Conservation (phyloP, 2,329 filamentous ascomycete genomes). For the Monosporascus ibericus region DNA sequence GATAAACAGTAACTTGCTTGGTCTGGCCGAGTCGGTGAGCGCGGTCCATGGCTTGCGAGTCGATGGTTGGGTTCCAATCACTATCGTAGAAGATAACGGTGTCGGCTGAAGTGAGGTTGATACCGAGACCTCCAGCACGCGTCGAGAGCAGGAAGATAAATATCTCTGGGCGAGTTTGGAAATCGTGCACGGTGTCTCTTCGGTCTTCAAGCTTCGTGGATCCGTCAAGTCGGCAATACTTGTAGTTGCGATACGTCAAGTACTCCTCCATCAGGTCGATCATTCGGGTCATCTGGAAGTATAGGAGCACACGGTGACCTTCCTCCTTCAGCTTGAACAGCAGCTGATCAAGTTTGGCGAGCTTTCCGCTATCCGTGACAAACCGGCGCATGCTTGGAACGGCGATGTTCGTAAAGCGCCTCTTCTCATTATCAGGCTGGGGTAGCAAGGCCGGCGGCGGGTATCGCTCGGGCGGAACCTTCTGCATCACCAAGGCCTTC, state of each 20-base stretch:
- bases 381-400: conserved; percentile 97
- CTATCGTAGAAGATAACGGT: conserved; percentile 99
- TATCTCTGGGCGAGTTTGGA: conserved; percentile 89
- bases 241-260: conserved; percentile 97
- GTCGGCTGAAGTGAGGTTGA: conserved; percentile 93
- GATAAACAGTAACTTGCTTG: conserved; percentile 92
- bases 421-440: conserved; percentile 71
- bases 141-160: conserved; percentile 97
- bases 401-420: conserved; percentile 81
- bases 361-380: conserved; percentile 94
- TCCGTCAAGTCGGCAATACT: conserved; percentile 93
- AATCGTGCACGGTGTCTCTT: conserved; percentile 92
- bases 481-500: conserved; percentile 65
- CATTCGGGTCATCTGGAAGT: conserved; percentile 99
- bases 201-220: conserved; percentile 96
- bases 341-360: conserved; percentile 83
- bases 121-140: conserved; percentile 93
- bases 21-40: conserved; percentile 97
- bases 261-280: conserved; percentile 99
- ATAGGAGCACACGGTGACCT: conserved; percentile 87
- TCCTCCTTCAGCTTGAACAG: conserved; percentile 86
- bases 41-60: conserved; percentile 98
- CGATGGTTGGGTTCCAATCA: conserved; percentile 98
- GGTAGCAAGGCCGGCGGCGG: conserved; percentile 65
- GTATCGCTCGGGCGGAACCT: conserved; percentile 59